Evolutionary conservation across 352 stramenopile genomes (phyloP).

Genomic region (Globisporangium orthogonon): DNA sequence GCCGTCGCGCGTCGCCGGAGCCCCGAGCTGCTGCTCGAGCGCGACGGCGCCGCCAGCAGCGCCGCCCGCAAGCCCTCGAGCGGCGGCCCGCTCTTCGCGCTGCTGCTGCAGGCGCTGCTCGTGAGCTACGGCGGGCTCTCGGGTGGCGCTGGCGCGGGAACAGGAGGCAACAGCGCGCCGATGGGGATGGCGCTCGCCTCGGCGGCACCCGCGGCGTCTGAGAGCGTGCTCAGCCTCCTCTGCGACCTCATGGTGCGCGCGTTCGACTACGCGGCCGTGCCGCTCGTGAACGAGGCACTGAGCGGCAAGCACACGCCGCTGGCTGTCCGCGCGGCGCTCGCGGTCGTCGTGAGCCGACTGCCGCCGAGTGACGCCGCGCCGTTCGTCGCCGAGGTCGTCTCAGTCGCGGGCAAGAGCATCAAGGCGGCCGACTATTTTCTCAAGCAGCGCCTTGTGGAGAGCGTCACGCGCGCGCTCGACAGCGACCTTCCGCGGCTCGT

Average conservation of each 20-base stretch:
- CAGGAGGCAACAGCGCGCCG: conserved; percentile 20
- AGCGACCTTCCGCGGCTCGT: conserved; percentile 30
- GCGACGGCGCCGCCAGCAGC: conserved; percentile 11
- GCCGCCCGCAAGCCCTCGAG: conserved; percentile 15
- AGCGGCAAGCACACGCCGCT: conserved; percentile 46
- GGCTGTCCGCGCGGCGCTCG: conserved; percentile 61
- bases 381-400: conserved; percentile 62
- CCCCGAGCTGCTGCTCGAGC: conserved; percentile 22
- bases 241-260: conserved; percentile 63
- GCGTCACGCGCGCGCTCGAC: conserved; percentile 46
- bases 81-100: conserved; percentile 44
- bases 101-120: conserved; percentile 57
- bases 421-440: conserved; percentile 71
- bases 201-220: conserved; percentile 40
- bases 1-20: conserved; percentile 53
- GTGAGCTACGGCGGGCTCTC: conserved; percentile 55
- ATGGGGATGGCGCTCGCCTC: conserved; percentile 53
- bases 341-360: conserved; percentile 62
- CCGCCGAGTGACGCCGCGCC: conserved; percentile 46
- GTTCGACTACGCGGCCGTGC: conserved; percentile 67
- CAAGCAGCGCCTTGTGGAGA: conserved; percentile 72
- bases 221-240: conserved; percentile 61
- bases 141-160: conserved; percentile 15
- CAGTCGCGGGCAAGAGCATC: conserved; percentile 51
- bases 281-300: conserved; percentile 49